phyloP scores from a whole-genome alignment of 73 alveolate genomes.

The Strombidium stylifer region DNA sequence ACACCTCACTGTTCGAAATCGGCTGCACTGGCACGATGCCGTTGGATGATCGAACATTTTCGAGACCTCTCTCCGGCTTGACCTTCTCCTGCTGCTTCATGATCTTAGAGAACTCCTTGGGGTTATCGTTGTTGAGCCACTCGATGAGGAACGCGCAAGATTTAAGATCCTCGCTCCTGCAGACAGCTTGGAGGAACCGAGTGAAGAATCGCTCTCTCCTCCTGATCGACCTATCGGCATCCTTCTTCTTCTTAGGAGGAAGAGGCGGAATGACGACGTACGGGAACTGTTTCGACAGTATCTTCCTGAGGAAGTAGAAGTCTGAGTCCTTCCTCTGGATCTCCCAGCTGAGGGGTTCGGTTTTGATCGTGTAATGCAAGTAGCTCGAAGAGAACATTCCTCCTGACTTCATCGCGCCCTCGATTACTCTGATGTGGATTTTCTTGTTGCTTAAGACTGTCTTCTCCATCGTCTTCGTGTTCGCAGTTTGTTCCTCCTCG shows the following conservation, averaged over 20 bases:
- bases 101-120: slow-evolving; percentile 13
- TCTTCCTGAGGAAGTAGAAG: slow-evolving; percentile 18
- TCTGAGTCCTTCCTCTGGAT: slow-evolving; percentile 28
- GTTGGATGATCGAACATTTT: neutral
- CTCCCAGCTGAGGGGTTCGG: slow-evolving; percentile 6
- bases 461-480: too few species aligned
- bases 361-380: slow-evolving; percentile 10
- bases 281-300: neutral
- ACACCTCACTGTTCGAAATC: slow-evolving; percentile 5
- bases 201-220: slow-evolving; percentile 19
- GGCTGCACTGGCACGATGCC: slow-evolving; percentile 25
- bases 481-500: neutral
- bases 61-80: neutral
- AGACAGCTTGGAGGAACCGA: slow-evolving; percentile 20
- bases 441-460: slow-evolving; percentile 7
- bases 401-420: slow-evolving; percentile 19
- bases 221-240: slow-evolving; percentile 1
- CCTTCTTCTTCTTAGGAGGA: neutral
- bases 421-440: slow-evolving; percentile 18
- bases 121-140: slow-evolving; percentile 6
- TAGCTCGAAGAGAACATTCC: slow-evolving; percentile 7
- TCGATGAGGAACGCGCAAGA: slow-evolving; percentile 5
- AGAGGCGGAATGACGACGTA: slow-evolving; percentile 29
- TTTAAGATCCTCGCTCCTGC: slow-evolving; percentile 26
- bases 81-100: slow-evolving; percentile 28